A percentile compares a stretch with the other conserved stretches of the same genome.
These are phyloP conservation scores for Sphagnum fallax DNA, from an alignment of 228 moss, liverwort and hornwort species.

Conservation along the genomic window DNA sequence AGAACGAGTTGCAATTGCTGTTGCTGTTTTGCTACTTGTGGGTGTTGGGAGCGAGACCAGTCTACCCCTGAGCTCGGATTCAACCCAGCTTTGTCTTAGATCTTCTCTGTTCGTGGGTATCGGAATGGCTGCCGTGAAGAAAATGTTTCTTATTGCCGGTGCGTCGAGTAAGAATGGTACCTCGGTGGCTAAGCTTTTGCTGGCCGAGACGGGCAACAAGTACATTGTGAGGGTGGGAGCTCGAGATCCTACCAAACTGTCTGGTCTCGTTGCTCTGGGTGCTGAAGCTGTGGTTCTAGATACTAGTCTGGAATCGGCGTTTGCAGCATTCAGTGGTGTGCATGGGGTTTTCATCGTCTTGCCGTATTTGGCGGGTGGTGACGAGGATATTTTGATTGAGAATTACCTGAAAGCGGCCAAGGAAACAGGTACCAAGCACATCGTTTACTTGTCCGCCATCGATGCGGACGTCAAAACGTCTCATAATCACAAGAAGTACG, in stretches of 20 bases:
- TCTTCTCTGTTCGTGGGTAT: background rate
- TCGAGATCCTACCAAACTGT: constrained; percentile 7
- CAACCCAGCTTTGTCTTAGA: no score
- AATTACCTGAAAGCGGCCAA: constrained; percentile 8
- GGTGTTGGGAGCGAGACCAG: no score
- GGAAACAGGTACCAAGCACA: constrained; percentile 6
- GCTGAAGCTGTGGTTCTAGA: constrained; percentile 10
- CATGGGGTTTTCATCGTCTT: constrained; percentile 6
- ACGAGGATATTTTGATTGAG: background rate
- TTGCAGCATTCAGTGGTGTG: constrained; percentile 10
- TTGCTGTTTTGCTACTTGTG: no score
- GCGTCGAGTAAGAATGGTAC: constrained; percentile 11
- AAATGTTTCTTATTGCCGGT: constrained; percentile 1
- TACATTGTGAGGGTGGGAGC: constrained; percentile 12
- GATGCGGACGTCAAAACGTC: constrained; percentile 6
- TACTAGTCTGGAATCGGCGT: constrained; percentile 6
- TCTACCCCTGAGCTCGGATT: no score
- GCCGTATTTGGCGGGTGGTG: constrained; percentile 2
- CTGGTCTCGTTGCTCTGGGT: background rate
- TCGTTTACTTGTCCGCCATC: constrained; percentile 11
- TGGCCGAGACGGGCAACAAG: background rate
- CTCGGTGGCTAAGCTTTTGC: constrained; percentile 13
- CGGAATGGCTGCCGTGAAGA: background rate
- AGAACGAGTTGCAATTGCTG: no score
- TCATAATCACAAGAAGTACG: constrained; percentile 10